Conservation (phyloP, 371 early-diverging fungal species). For the Dipsacomyces acuminosporus region DNA sequence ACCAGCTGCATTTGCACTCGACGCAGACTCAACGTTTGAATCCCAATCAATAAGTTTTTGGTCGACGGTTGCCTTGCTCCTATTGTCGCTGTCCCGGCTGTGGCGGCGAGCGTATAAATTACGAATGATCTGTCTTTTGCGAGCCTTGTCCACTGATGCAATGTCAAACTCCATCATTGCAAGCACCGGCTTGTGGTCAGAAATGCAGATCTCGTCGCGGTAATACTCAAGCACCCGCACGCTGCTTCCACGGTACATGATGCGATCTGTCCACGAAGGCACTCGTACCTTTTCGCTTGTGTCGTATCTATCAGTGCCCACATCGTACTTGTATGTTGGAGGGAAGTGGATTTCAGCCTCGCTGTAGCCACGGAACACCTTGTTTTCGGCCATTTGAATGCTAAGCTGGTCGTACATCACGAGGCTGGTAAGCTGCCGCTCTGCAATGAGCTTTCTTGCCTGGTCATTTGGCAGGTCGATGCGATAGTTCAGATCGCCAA, state of each 20-base stretch:
- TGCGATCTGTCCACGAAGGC: conserved; percentile 90
- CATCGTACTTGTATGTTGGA: conserved; percentile 86
- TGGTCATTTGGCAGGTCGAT: conserved; percentile 62
- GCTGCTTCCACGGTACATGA: conserved; percentile 53
- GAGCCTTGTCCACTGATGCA: conserved; percentile 31
- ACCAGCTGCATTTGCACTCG: neutral
- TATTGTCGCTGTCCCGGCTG: neutral
- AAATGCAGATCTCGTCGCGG: conserved; percentile 36
- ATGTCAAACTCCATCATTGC: conserved; percentile 35
- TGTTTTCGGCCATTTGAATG: conserved; percentile 57
- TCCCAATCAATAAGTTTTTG: conserved; percentile 25
- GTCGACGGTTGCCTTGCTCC: conserved; percentile 1
- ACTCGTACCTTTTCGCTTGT: conserved; percentile 76
- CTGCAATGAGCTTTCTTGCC: conserved; percentile 53
- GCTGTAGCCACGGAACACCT: conserved; percentile 59
- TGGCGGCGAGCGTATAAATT: conserved; percentile 16
- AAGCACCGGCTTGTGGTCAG: conserved; percentile 46
- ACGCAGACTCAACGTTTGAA: neutral
- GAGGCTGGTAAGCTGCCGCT: conserved; percentile 44
- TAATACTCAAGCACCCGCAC: conserved; percentile 30
- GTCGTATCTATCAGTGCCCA: conserved; percentile 56
- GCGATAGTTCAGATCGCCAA: conserved; percentile 96
- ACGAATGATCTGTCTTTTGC: conserved; percentile 26
- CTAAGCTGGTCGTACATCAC: conserved; percentile 58
- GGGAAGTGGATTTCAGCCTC: conserved; percentile 78